These are phyloP conservation scores for Fusarium falciforme DNA, from an alignment of 2,329 filamentous ascomycete species.

Conservation along the genomic window DNA sequence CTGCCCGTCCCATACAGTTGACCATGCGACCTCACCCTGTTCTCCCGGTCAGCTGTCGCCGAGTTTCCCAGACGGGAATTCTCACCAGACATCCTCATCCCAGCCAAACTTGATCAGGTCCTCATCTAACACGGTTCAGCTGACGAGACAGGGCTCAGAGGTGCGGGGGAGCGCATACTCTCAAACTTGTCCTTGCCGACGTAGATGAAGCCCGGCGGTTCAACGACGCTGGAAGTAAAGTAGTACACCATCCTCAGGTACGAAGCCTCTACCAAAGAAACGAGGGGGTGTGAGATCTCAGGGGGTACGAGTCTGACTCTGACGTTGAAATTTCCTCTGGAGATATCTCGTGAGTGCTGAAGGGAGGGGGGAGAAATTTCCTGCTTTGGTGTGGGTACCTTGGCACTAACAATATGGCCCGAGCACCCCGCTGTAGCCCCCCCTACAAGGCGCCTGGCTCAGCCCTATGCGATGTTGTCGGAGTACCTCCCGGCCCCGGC, in stretches of 20 bases:
- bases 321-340: background rate
- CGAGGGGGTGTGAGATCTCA: background rate
- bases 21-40: conserved; percentile 33
- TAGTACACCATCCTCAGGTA: conserved; percentile 86
- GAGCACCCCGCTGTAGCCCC: fast-evolving
- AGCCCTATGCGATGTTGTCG: background rate
- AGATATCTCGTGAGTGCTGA: background rate
- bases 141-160: conserved; percentile 5
- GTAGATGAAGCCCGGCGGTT: conserved; percentile 88
- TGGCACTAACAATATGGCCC: conserved; percentile 12
- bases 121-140: conserved; percentile 75
- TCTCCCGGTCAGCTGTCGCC: conserved; percentile 14
- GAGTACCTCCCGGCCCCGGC: background rate
- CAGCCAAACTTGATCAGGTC: conserved; percentile 94
- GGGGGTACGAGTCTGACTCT: background rate
- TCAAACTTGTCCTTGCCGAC: conserved; percentile 99
- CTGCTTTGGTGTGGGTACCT: conserved; percentile 23
- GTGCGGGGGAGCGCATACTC: conserved; percentile 71
- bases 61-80: background rate
- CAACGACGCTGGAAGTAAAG: conserved; percentile 87
- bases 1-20: background rate
- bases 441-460: background rate
- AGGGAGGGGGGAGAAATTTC: conserved; percentile 42
- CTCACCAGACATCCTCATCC: conserved; percentile 94
- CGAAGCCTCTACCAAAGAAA: background rate